Evolutionary conservation across 257 asterid species (phyloP).

Genomic region (Scutellaria galericulata): DNA sequence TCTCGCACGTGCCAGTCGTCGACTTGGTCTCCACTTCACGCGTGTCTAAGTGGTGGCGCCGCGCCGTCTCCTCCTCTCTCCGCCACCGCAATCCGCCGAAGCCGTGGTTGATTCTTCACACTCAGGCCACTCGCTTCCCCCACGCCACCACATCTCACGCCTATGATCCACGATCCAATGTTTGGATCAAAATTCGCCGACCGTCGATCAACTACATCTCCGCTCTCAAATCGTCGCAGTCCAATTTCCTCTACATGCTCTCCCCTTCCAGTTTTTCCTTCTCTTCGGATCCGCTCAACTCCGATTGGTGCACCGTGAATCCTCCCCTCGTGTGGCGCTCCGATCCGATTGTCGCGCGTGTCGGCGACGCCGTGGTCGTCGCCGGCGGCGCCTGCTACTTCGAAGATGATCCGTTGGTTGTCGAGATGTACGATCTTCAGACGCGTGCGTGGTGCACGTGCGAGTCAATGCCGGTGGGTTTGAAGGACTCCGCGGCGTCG

Average conservation of each 20-base stretch:
- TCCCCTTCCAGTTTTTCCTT: constrained; percentile 60
- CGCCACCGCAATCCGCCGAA: constrained; percentile 49
- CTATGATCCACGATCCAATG: constrained; percentile 64
- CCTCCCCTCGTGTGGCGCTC: constrained; percentile 63
- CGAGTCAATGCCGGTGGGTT: constrained; percentile 60
- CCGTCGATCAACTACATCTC: constrained; percentile 49
- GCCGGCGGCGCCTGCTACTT: constrained; percentile 83
- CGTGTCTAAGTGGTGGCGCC: constrained; percentile 64
- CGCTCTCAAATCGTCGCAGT: constrained; percentile 57
- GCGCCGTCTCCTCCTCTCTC: constrained; percentile 66
- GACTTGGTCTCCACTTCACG: constrained; percentile 56
- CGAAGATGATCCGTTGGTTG: constrained; percentile 76
- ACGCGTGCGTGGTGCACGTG: constrained; percentile 49
- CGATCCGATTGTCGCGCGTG: constrained; percentile 68
- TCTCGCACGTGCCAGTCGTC: constrained; percentile 60
- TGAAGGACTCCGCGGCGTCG: constrained; percentile 57
- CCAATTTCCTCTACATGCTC: constrained; percentile 61
- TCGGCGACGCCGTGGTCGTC: constrained; percentile 51
- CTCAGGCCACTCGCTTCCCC: constrained; percentile 55
- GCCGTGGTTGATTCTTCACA: constrained; percentile 76
- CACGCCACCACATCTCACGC: constrained; percentile 49
- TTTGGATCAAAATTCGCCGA: constrained; percentile 51
- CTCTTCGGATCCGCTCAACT: constrained; percentile 58
- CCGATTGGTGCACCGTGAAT: constrained; percentile 53
- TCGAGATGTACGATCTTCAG: constrained; percentile 53